A percentile compares a stretch with the other conserved stretches of the same genome.
phyloP scores from a whole-genome alignment of 352 stramenopile species.

The Phytophthora sansomeana region DNA sequence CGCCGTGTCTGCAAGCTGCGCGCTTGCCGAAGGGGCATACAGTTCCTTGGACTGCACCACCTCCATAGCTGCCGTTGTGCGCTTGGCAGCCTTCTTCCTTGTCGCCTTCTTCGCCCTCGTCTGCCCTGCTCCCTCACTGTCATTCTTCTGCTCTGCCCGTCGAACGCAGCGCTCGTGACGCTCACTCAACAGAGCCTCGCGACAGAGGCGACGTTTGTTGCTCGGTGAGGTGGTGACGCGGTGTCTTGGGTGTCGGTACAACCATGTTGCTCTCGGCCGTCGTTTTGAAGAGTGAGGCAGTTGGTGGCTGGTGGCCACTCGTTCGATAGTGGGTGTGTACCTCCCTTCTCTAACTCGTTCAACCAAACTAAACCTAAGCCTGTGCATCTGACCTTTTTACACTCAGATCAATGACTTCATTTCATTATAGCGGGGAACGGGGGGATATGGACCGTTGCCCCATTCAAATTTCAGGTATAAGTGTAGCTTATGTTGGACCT shows the following conservation, averaged over 20 bases:
- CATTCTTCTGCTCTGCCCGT: not conserved
- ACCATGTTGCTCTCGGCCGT: not conserved
- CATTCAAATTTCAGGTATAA: conserved; percentile 16
- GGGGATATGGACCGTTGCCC: not conserved
- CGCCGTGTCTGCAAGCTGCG: too few species aligned
- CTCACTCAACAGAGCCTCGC: conserved; percentile 1
- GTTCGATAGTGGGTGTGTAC: not conserved
- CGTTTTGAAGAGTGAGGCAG: conserved; percentile 10
- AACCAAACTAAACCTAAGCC: conserved; percentile 3
- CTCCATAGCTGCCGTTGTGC: conserved; percentile 2
- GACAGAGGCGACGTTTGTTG: not conserved
- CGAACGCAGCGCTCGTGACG: not conserved
- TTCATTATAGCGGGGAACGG: not conserved
- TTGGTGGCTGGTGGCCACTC: conserved; percentile 8
- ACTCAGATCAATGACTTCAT: conserved; percentile 2
- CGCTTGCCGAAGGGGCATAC: too few species aligned
- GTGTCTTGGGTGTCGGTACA: not conserved
- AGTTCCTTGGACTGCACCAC: not conserved
- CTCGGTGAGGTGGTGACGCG: not conserved
- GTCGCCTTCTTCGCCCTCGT: not conserved
- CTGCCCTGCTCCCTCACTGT: not conserved
- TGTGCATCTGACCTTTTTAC: conserved; percentile 5
- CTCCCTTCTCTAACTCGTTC: not conserved
- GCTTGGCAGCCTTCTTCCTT: not conserved
- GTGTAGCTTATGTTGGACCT: not conserved